These are phyloP conservation scores for Avicennia marina DNA, from an alignment of 257 asterid genomes.

Conservation along the genomic window DNA sequence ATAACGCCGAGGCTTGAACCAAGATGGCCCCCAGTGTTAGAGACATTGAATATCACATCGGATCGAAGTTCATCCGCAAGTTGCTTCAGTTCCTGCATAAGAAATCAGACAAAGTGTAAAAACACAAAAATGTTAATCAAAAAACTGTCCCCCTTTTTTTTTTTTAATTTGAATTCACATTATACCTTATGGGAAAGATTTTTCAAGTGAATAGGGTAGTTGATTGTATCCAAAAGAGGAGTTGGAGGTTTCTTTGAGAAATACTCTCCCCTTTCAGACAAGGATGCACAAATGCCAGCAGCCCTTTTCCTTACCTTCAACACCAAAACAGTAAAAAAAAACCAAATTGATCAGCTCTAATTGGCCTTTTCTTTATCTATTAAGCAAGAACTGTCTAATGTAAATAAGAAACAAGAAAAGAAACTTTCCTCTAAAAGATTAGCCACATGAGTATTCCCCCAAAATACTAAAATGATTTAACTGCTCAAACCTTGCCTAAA, in stretches of 20 bases:
- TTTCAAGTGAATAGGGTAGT: conserved; percentile 92
- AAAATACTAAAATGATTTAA: background rate
- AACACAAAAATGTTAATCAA: background rate
- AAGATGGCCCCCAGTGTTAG: conserved; percentile 96
- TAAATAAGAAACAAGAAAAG: background rate
- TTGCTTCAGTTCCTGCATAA: conserved; percentile 82
- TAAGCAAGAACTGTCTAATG: background rate
- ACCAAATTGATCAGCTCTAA: background rate
- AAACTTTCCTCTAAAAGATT: no score
- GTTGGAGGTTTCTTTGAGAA: conserved; percentile 89
- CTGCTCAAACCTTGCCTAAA: background rate
- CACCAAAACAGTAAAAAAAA: conserved; percentile 14
- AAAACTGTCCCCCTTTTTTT: no score
- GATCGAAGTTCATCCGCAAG: conserved; percentile 88
- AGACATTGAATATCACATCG: conserved; percentile 89
- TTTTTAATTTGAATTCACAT: no score
- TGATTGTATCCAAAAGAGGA: conserved; percentile 88
- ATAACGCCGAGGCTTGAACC: conserved; percentile 96
- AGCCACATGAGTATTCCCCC: background rate
- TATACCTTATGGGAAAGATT: conserved; percentile 81
- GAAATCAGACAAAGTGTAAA: background rate
- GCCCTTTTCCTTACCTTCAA: conserved; percentile 48
- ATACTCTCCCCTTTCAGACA: conserved; percentile 77
- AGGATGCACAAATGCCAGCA: conserved; percentile 53
- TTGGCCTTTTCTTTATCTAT: background rate